Evolutionary conservation across 2,329 filamentous ascomycete species (phyloP).

Genomic region (Aspergillus niger): DNA sequence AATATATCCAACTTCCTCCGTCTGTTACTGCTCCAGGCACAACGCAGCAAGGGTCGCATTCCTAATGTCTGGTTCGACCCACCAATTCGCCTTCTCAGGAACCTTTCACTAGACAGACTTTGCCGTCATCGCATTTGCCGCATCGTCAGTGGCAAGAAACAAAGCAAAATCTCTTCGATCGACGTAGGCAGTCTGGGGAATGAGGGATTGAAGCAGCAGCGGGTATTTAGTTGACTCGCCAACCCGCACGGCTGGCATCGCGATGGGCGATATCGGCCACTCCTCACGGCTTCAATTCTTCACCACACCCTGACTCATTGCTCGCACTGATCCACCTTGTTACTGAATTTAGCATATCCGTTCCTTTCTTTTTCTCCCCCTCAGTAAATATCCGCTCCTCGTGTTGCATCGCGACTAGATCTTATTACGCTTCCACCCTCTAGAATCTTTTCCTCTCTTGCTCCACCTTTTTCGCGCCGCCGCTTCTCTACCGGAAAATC

Average conservation of each 20-base stretch:
- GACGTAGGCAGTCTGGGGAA: neutral
- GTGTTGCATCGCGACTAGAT: neutral
- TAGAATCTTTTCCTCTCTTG: neutral
- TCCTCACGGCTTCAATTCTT: slow-evolving; percentile 7
- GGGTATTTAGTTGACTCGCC: neutral
- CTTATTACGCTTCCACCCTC: neutral
- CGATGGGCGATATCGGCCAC: slow-evolving; percentile 34
- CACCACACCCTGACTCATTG: slow-evolving; percentile 11
- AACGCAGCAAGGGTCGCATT: neutral
- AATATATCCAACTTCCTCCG: neutral
- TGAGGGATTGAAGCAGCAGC: neutral
- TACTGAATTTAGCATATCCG: slow-evolving; percentile 5
- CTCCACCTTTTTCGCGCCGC: slow-evolving; percentile 2
- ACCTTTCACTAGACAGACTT: slow-evolving; percentile 19
- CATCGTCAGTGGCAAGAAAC: slow-evolving; percentile 7
- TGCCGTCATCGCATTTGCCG: slow-evolving; percentile 16
- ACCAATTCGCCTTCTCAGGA: slow-evolving; percentile 9
- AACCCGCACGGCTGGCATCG: neutral
- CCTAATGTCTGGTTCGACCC: slow-evolving; percentile 13
- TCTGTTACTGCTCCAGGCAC: neutral
- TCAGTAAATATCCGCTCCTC: neutral
- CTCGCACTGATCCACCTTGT: slow-evolving; percentile 9
- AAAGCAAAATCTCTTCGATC: slow-evolving; percentile 10
- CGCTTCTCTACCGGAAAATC: slow-evolving; percentile 1
- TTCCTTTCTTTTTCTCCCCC: neutral